phyloP scores from a whole-genome alignment of 1,139 yeast species.

The Candida pseudoviswanathii region DNA sequence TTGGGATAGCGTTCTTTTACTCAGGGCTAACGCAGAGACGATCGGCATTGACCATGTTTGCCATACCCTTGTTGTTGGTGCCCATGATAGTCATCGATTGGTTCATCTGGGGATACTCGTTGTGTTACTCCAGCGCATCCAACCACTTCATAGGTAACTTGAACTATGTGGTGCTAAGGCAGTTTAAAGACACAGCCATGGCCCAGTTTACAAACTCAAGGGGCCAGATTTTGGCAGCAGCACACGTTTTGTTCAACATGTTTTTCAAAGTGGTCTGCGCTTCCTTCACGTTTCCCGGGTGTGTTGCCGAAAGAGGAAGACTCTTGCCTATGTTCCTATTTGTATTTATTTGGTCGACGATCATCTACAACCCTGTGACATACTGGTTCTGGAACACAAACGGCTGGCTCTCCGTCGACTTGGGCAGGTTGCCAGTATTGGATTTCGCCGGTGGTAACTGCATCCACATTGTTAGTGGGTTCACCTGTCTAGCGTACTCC shows the following conservation, averaged over 20 bases:
- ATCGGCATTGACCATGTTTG: conserved; percentile 56
- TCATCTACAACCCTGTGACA: conserved; percentile 65
- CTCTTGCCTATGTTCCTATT: conserved; percentile 55
- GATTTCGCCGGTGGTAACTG: conserved; percentile 71
- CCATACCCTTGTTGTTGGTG: conserved; percentile 46
- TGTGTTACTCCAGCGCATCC: conserved; percentile 45
- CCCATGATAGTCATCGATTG: conserved; percentile 54
- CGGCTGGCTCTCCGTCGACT: conserved; percentile 57
- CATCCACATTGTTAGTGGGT: conserved; percentile 63
- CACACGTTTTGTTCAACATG: conserved; percentile 52
- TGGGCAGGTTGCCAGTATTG: conserved; percentile 46
- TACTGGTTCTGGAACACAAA: conserved; percentile 66
- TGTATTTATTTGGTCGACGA: conserved; percentile 53
- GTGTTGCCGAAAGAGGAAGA: conserved; percentile 61
- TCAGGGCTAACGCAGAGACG: conserved; percentile 61
- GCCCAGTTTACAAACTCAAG: conserved; percentile 34
- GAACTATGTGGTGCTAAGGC: conserved; percentile 43
- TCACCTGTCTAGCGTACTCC: conserved; percentile 62
- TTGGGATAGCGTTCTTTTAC: conserved; percentile 55
- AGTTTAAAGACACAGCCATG: conserved; percentile 26
- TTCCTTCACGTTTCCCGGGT: conserved; percentile 56
- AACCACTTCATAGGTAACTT: conserved; percentile 53
- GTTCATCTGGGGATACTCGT: conserved; percentile 61
- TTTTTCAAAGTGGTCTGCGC: conserved; percentile 56
- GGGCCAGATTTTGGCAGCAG: conserved; percentile 42